These are phyloP conservation scores for Cutaneotrichosporon cyanovorans DNA, from an alignment of 1,284 basidiomycete genomes.

Conservation along the genomic window DNA sequence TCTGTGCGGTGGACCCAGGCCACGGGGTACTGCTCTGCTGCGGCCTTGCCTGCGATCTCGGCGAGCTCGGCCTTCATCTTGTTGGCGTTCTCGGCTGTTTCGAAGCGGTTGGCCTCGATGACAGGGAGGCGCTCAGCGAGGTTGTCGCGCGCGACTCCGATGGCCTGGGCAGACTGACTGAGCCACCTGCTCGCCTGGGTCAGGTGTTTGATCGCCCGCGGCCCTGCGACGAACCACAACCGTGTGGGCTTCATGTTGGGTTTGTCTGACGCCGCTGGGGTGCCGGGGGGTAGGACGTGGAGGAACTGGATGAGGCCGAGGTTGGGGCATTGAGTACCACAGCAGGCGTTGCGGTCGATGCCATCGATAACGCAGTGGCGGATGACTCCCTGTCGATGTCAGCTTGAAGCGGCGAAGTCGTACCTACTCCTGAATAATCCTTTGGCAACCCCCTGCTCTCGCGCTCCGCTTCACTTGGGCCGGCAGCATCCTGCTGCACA, in stretches of 20 bases:
- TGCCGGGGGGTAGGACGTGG: conserved; percentile 42
- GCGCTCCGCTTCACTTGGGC: conserved; percentile 50
- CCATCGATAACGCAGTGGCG: conserved; percentile 71
- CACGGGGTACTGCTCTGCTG: conserved; percentile 40
- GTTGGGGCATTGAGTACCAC: conserved; percentile 62
- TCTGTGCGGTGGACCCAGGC: conserved; percentile 13
- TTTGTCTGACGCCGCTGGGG: conserved; percentile 47
- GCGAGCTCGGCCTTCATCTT: conserved; percentile 64
- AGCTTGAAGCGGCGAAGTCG: neutral
- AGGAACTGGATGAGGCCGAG: conserved; percentile 36
- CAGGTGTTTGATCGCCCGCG: conserved; percentile 60
- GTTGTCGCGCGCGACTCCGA: conserved; percentile 52
- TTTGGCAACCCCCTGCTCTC: conserved; percentile 58
- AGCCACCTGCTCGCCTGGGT: conserved; percentile 54
- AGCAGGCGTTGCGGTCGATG: conserved; percentile 72
- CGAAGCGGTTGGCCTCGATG: conserved; percentile 56
- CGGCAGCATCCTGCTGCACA: conserved; percentile 20
- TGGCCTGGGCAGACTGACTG: conserved; percentile 52
- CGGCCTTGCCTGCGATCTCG: conserved; percentile 50
- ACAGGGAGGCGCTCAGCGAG: conserved; percentile 54
- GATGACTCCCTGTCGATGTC: conserved; percentile 55
- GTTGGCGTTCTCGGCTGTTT: conserved; percentile 56
- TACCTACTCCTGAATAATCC: conserved; percentile 42
- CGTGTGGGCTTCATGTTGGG: conserved; percentile 54
- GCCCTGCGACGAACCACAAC: conserved; percentile 72